Evolutionary conservation across 805 yeast species (phyloP), one percentile per base, ranked within the genome.

Genomic region (Spathaspora passalidarum): DNA sequence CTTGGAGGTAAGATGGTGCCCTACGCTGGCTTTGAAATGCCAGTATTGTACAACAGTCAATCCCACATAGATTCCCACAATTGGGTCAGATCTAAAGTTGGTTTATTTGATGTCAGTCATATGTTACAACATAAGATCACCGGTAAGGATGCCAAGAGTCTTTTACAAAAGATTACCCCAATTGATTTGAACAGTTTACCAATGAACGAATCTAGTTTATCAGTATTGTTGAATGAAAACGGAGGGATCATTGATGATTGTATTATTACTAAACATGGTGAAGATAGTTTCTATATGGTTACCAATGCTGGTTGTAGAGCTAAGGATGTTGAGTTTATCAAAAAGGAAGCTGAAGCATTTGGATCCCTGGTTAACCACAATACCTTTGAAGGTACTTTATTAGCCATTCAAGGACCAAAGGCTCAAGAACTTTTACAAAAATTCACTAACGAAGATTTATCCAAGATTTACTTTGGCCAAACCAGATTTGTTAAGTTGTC

Each of bases 11-110:
- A 87, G 46, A 84, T 94, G 84, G 98, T 91, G 3, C 95, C 95
- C 38, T 94, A 88, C 67, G 98, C 98, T 14, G 97, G 97, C n/a
- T 94, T 80, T 59, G 80, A 84, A 40, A 92, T 94, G 97, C 99
- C 99, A 1, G 90, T 94, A 8, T 66, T 89, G 23, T 94, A 91
- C 72, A 77, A 80, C 52, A 82, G 76, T n/a, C 96, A 88, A 66
- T 68, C 88, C 1, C 98, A 92, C 64, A 82, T 89, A 35, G 96
- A 90, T 50, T 90, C 97, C 1, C 99, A 94, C 69, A 79, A 85
- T 44, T 94, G 98, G 98, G 95, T 92, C 0, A 80, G 99, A 63
- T 59, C 72, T 17, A 79, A 87, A 50, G 90, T 91, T 32, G 99
- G 99, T 5, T 72, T 94, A 42, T 94, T 94, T 59, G 99, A 94